Percentiles rank a stretch among this genome's conserved stretches.
phyloP scores from a whole-genome alignment of 768 basidiomycete genomes.

The Mycena epipterygia region DNA sequence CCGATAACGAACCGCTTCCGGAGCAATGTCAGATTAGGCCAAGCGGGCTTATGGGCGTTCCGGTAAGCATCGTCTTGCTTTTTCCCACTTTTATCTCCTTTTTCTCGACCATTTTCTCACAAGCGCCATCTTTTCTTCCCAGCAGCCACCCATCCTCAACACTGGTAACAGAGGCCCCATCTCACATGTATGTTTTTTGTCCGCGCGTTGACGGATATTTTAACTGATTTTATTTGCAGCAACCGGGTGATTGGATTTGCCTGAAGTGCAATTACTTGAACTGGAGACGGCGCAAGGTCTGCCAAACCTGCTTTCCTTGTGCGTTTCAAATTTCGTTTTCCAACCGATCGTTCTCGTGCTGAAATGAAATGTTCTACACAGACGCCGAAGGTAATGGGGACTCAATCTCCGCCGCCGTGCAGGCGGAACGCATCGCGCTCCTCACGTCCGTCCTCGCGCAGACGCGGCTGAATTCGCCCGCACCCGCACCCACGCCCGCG shows the following conservation, averaged over 20 bases:
- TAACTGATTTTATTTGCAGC: slow-evolving; percentile 52
- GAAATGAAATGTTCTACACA: slow-evolving; percentile 48
- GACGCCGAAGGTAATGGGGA: slow-evolving; percentile 92
- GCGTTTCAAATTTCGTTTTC: slow-evolving; percentile 44
- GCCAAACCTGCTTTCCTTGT: slow-evolving; percentile 92
- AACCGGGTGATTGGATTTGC: slow-evolving; percentile 89
- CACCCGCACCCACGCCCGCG: slow-evolving; percentile 17
- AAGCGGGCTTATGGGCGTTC: slow-evolving; percentile 62
- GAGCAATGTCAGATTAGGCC: slow-evolving; percentile 80
- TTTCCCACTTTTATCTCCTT: neutral
- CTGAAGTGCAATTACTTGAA: slow-evolving; percentile 89
- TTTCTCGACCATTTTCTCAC: slow-evolving; percentile 29
- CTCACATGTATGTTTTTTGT: slow-evolving; percentile 72
- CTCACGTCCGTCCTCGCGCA: slow-evolving; percentile 81
- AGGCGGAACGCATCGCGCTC: slow-evolving; percentile 86
- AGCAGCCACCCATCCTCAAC: slow-evolving; percentile 91
- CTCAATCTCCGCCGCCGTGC: slow-evolving; percentile 87
- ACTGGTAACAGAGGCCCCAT: slow-evolving; percentile 92
- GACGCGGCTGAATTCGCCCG: slow-evolving; percentile 50
- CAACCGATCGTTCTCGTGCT: slow-evolving; percentile 19
- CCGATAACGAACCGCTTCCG: slow-evolving; percentile 88
- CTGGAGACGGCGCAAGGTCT: slow-evolving; percentile 90
- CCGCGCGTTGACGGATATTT: neutral
- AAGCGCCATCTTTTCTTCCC: slow-evolving; percentile 22
- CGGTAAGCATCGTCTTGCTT: slow-evolving; percentile 55